phyloP scores from a whole-genome alignment of 345 rosid species.

The Brassica juncea region DNA sequence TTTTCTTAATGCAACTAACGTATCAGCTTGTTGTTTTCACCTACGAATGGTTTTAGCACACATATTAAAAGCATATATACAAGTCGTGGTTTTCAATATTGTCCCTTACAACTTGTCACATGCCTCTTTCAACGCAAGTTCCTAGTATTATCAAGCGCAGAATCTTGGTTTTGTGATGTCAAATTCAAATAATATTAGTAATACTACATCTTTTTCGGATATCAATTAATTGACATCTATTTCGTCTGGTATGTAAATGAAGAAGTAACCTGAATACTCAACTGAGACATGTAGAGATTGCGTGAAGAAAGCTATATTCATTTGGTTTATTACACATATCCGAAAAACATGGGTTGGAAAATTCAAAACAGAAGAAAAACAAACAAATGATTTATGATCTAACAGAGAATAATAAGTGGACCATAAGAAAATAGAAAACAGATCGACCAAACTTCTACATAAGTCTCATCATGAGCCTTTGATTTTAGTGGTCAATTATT shows the following conservation, averaged over 20 bases:
- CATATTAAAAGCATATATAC: background rate
- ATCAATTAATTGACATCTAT: background rate
- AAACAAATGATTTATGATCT: background rate
- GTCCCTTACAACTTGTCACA: slow-evolving; percentile 24
- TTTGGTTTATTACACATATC: slow-evolving; percentile 1
- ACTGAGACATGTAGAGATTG: slow-evolving; percentile 10
- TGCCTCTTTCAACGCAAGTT: slow-evolving; percentile 35
- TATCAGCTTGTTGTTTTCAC: background rate
- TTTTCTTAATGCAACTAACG: background rate
- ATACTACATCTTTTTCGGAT: background rate
- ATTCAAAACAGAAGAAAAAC: background rate
- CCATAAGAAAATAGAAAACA: slow-evolving; percentile 7
- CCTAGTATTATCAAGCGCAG: slow-evolving; percentile 23
- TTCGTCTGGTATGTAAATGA: background rate
- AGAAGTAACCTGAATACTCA: background rate
- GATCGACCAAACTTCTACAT: slow-evolving; percentile 20
- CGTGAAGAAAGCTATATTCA: slow-evolving; percentile 28
- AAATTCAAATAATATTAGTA: background rate
- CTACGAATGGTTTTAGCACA: background rate
- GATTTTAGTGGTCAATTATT: slow-evolving; percentile 32
- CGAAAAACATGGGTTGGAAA: background rate
- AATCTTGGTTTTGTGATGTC: slow-evolving; percentile 33
- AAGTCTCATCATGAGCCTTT: slow-evolving; percentile 18
- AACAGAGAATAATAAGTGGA: slow-evolving; percentile 15
- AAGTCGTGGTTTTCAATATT: slow-evolving; percentile 17